Evolutionary conservation across 2,329 filamentous ascomycete genomes (phyloP).

Genomic region (Aspergillaceae sp.): DNA sequence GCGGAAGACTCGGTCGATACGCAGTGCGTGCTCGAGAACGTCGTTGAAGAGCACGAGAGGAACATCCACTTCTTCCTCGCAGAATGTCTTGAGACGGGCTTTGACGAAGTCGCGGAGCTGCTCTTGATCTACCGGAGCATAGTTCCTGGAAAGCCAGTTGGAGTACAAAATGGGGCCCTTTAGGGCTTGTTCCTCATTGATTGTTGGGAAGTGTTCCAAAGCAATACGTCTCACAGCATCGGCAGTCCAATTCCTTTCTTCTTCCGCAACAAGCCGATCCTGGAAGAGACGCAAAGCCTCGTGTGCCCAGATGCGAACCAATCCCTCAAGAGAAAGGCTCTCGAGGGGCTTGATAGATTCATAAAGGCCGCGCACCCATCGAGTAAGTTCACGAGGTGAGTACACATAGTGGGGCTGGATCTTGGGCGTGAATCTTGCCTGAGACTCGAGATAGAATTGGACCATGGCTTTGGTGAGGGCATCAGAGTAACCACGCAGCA

Average conservation of each 20-base stretch:
- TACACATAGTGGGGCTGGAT: constrained; percentile 99
- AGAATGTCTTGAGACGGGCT: constrained; percentile 93
- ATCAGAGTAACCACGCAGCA: constrained; percentile 89
- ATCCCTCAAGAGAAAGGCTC: constrained; percentile 74
- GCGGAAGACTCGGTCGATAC: constrained; percentile 96
- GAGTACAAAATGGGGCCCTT: constrained; percentile 94
- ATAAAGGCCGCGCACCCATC: constrained; percentile 96
- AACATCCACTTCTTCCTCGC: constrained; percentile 97
- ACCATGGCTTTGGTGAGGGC: constrained; percentile 97
- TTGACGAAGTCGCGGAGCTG: constrained; percentile 95
- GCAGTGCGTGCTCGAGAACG: constrained; percentile 92
- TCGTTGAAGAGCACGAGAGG: constrained; percentile 99
- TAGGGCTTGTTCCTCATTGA: constrained; percentile 81
- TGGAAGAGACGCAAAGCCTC: constrained; percentile 95
- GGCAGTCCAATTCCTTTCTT: constrained; percentile 91
- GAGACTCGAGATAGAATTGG: constrained; percentile 87
- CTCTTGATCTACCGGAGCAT: constrained; percentile 91
- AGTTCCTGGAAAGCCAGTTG: constrained; percentile 99
- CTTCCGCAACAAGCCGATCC: constrained; percentile 87
- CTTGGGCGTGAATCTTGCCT: constrained; percentile 86
- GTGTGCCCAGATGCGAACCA: constrained; percentile 96
- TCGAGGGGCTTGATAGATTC: constrained; percentile 93
- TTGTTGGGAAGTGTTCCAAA: constrained; percentile 85
- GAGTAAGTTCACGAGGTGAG: constrained; percentile 93
- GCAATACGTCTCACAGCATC: constrained; percentile 80